Percentiles rank a stretch among this genome's conserved stretches.
These are phyloP conservation scores for Epichloe gansuensis DNA, from an alignment of 2,329 filamentous ascomycete species.

Conservation along the genomic window DNA sequence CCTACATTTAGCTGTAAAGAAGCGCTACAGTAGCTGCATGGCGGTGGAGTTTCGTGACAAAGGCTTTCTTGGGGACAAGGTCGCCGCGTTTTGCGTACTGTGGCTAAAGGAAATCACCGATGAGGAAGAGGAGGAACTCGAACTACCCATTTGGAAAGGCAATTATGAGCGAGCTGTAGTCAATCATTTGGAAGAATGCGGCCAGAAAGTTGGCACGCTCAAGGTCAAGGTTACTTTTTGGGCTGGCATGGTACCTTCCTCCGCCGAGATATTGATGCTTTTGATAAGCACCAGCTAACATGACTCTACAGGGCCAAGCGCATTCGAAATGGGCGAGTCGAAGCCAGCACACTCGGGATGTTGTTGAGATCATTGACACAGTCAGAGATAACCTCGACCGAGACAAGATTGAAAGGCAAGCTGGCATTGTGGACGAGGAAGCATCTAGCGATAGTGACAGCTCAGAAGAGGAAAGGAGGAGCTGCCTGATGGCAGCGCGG, in stretches of 20 bases:
- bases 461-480: slow-evolving; percentile 26
- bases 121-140: slow-evolving; percentile 48
- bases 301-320: slow-evolving; percentile 18
- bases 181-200: slow-evolving; percentile 30
- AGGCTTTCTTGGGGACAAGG: slow-evolving; percentile 36
- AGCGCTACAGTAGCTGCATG: slow-evolving; percentile 42
- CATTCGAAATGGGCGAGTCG: slow-evolving; percentile 24
- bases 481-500: slow-evolving; percentile 23
- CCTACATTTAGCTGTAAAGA: slow-evolving; percentile 42
- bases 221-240: slow-evolving; percentile 26
- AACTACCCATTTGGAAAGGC: slow-evolving; percentile 54
- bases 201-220: slow-evolving; percentile 33
- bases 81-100: slow-evolving; percentile 48
- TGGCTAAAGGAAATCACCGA: slow-evolving; percentile 61
- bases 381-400: slow-evolving; percentile 23
- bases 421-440: slow-evolving; percentile 22
- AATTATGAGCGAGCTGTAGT: slow-evolving; percentile 35
- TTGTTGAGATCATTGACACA: slow-evolving; percentile 36
- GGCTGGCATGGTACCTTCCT: slow-evolving; percentile 21
- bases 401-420: slow-evolving; percentile 22
- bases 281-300: neutral
- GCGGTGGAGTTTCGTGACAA: slow-evolving; percentile 43
- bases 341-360: slow-evolving; percentile 22
- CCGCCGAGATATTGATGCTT: neutral
- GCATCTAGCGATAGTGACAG: slow-evolving; percentile 18